Percentiles rank a stretch among this genome's conserved stretches.
Evolutionary conservation across 2,329 filamentous ascomycete species (phyloP).

Genomic region (Proliferodiscus dingleyae): DNA sequence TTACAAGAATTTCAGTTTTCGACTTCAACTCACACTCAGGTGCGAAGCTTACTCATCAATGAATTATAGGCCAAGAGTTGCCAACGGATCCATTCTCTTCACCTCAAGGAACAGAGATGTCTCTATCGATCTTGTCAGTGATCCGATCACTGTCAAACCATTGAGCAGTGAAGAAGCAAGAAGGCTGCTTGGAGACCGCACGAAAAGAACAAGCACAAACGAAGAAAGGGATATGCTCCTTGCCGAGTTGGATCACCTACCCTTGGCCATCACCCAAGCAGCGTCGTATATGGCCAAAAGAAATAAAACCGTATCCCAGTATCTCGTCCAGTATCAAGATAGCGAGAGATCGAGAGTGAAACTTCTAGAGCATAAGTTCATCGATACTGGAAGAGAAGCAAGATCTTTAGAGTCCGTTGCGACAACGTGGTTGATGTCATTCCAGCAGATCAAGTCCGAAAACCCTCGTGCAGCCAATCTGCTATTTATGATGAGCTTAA

Average conservation of each 20-base stretch:
- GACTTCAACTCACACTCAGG: too few species aligned
- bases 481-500: slow-evolving; percentile 14
- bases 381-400: neutral
- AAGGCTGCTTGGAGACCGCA: neutral
- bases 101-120: slow-evolving; percentile 9
- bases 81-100: slow-evolving; percentile 4
- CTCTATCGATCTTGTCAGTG: neutral
- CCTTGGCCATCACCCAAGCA: slow-evolving; percentile 22
- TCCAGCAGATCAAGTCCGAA: slow-evolving; percentile 30
- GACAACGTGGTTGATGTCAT: slow-evolving; percentile 33
- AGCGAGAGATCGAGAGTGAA: slow-evolving; percentile 18
- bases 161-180: neutral
- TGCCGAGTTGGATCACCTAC: slow-evolving; percentile 18
- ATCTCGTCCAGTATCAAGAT: slow-evolving; percentile 34
- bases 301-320: slow-evolving; percentile 31
- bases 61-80: neutral
- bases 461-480: slow-evolving; percentile 6
- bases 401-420: slow-evolving; percentile 24
- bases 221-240: neutral
- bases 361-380: slow-evolving; percentile 23
- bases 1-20: too few species aligned
- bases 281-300: slow-evolving; percentile 16
- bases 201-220: neutral
- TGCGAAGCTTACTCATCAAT: too few species aligned
- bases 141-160: neutral